Evolutionary conservation across 192 early-diverging fungal genomes (phyloP).

Genomic region (Geosiphon pyriformis): DNA sequence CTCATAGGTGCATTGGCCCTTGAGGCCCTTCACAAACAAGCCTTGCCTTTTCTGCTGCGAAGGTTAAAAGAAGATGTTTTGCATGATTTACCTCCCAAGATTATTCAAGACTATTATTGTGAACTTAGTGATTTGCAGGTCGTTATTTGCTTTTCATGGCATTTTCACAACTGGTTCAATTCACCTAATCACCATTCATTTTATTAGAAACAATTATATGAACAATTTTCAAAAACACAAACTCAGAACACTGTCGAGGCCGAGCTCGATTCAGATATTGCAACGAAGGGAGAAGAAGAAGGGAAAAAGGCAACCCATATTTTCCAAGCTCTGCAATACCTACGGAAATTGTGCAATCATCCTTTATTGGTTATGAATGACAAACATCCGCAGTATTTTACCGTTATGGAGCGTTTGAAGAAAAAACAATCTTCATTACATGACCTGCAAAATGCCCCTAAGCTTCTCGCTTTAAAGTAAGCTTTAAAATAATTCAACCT

Average conservation of each 20-base stretch:
- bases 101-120: conserved; percentile 99
- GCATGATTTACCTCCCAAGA: conserved; percentile 96
- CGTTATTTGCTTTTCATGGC: conserved; percentile 12
- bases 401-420: conserved; percentile 59
- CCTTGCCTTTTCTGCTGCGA: conserved; percentile 90
- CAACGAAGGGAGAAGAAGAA: conserved; percentile 25
- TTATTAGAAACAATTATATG: conserved; percentile 72
- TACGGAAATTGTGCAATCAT: conserved; percentile 94
- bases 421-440: conserved; percentile 51
- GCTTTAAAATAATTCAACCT: conserved; percentile 3
- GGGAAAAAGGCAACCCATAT: conserved; percentile 68
- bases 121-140: conserved; percentile 85
- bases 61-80: conserved; percentile 98
- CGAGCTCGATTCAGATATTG: conserved; percentile 38
- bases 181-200: no score
- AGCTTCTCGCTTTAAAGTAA: conserved; percentile 81
- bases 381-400: conserved; percentile 77
- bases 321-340: conserved; percentile 97
- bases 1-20: conserved; percentile 72
- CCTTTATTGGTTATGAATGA: conserved; percentile 85
- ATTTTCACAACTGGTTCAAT: no score
- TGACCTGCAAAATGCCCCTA: conserved; percentile 80
- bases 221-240: conserved; percentile 82
- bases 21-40: conserved; percentile 93
- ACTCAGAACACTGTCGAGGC: conserved; percentile 44